Base-by-base conservation (phyloP, 176 grass and related monocot species). In the Cenchrus purpureus region DNA sequence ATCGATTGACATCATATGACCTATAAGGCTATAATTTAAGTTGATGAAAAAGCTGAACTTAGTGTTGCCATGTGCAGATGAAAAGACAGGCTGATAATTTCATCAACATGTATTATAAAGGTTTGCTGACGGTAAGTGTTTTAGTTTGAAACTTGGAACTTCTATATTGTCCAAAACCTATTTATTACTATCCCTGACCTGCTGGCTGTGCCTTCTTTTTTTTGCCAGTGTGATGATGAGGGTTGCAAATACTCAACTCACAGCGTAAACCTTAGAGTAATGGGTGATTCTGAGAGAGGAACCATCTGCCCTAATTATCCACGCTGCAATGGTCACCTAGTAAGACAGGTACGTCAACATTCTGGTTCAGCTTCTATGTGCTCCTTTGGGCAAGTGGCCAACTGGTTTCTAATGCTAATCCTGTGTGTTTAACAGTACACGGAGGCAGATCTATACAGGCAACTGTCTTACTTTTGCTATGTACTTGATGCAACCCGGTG, bases 51-150 rank as follows among this genome's bases (percentile, higher is more conserved):
- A 85, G 73, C 49, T 85, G 42, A 75, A 63, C 73, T 46, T 51
- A 68, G n/a, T 80, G 78, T 80, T 54, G 32, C 28, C 42, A 84
- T 76, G 52, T 80, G 79, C 81, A 99, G 94, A 90, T 97, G 60
- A 99, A 99, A 91, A 94, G 97, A 60, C 97, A 94, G 77, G 94
- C 88, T 86, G 97, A 99, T 80, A 91, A 80, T 92, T 97, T 97
- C 76, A 94, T 94, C 61, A 91, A 61, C 44, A 79, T 81, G 9
- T 99, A 97, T 84, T 99, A 99, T 57, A 94, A 97, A 89, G 88
- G 93, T 73, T 67, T 92, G 78, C 88, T 92, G 86, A 89, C 88
- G 92, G 97, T 99, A 92, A 89, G 73, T 51, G 28, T 71, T 62
- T 46, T 48, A 65, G 3, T 87, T 74, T 84, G 43, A 5, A 42